Conservation (phyloP, 495 filamentous ascomycete species). For the Immersiella caudata region DNA sequence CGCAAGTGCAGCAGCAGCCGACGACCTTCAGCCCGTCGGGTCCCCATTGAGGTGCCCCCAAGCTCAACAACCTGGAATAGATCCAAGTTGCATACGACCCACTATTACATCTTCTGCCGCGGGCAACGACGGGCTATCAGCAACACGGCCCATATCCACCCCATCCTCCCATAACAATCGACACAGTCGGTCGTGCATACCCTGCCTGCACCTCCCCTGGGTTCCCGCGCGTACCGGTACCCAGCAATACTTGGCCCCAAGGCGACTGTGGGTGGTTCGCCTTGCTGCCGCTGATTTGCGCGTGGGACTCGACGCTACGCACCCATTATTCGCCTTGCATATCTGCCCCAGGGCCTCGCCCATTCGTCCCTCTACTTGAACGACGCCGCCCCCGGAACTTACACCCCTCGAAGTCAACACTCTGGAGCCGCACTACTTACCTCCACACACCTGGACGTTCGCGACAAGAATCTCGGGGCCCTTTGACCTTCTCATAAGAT, state of each 20-base stretch:
- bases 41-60: constrained; percentile 27
- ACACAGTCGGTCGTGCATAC: constrained; percentile 31
- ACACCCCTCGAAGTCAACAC: neutral
- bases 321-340: constrained; percentile 33
- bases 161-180: constrained; percentile 33
- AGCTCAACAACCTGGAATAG: constrained; percentile 33
- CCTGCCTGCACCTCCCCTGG: constrained; percentile 35
- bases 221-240: constrained; percentile 38
- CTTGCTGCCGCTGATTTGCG: constrained; percentile 38
- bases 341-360: constrained; percentile 21
- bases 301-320: constrained; percentile 32
- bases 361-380: constrained; percentile 11
- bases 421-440: neutral
- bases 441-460: neutral
- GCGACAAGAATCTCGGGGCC: neutral
- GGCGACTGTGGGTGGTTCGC: constrained; percentile 29
- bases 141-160: constrained; percentile 40
- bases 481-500: constrained; percentile 27
- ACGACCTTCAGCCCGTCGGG: constrained; percentile 5
- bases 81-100: constrained; percentile 40
- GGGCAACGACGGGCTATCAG: constrained; percentile 33
- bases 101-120: constrained; percentile 43
- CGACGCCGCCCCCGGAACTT: constrained; percentile 2
- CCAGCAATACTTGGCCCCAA: constrained; percentile 30
- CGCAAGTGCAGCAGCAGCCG: constrained; percentile 14